Percentiles rank a stretch among this genome's conserved stretches.
Conservation (phyloP, 371 early-diverging fungal genomes). For the Dichotomocladium elegans region DNA sequence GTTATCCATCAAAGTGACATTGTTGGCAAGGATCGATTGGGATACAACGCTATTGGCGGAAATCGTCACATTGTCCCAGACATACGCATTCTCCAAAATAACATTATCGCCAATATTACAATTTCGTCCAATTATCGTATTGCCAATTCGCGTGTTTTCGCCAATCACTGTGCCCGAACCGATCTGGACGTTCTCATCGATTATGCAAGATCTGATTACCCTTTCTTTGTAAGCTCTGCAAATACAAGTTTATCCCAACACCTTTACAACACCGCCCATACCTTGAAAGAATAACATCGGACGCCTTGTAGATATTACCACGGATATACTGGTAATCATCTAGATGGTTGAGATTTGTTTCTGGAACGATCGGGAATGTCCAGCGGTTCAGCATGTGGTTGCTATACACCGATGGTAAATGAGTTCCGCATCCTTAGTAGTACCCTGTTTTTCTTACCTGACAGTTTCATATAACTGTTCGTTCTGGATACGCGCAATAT, state of each 20-base stretch:
- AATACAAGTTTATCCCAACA: neutral
- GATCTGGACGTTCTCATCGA: constrained; percentile 82
- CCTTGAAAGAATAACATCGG: constrained; percentile 68
- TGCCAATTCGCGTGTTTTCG: constrained; percentile 62
- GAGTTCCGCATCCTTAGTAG: too few species aligned
- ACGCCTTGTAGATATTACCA: constrained; percentile 84
- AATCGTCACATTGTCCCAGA: constrained; percentile 80
- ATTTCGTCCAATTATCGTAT: constrained; percentile 82
- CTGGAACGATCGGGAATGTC: constrained; percentile 92
- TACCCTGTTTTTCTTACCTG: constrained; percentile 36
- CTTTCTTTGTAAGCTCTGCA: too few species aligned
- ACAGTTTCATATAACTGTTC: constrained; percentile 84
- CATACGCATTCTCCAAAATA: constrained; percentile 73
- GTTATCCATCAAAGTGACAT: constrained; percentile 61
- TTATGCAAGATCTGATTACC: constrained; percentile 57
- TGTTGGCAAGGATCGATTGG: constrained; percentile 72
- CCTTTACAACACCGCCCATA: neutral
- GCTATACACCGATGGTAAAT: constrained; percentile 28
- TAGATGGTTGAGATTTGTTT: constrained; percentile 69
- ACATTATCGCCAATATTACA: constrained; percentile 78
- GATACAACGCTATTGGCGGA: constrained; percentile 61
- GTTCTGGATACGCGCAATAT: constrained; percentile 81
- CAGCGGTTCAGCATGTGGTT: constrained; percentile 88
- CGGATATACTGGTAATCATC: constrained; percentile 71
- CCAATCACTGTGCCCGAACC: constrained; percentile 78